These are phyloP conservation scores for Phallus indusiatus DNA, from an alignment of 768 basidiomycete species.

Conservation along the genomic window DNA sequence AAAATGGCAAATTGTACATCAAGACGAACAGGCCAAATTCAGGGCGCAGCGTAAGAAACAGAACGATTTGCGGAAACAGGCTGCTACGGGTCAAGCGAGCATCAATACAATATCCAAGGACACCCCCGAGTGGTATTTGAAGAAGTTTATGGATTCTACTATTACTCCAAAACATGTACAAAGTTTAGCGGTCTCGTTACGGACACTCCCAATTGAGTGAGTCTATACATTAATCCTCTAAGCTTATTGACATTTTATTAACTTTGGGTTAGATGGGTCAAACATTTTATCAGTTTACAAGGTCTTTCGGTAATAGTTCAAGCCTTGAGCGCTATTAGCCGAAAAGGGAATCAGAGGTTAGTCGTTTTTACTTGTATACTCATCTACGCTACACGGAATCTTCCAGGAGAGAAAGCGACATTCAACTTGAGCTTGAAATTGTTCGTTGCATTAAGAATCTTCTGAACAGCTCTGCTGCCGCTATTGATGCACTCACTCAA, in stretches of 20 bases:
- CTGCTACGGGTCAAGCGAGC: conserved; percentile 43
- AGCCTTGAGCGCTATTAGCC: conserved; percentile 64
- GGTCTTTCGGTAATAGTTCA: conserved; percentile 83
- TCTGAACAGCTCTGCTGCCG: conserved; percentile 53
- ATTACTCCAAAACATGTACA: conserved; percentile 75
- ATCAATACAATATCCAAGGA: conserved; percentile 44
- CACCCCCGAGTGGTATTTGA: conserved; percentile 88
- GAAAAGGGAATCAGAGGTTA: conserved; percentile 57
- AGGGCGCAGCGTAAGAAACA: conserved; percentile 59
- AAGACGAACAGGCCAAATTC: conserved; percentile 73
- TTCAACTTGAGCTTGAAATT: conserved; percentile 74
- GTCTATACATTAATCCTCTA: conserved; percentile 15
- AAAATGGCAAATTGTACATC: conserved; percentile 89
- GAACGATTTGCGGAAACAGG: conserved; percentile 50
- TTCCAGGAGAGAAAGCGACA: conserved; percentile 52
- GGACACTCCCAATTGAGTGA: conserved; percentile 75
- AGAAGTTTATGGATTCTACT: conserved; percentile 80
- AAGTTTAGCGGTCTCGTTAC: conserved; percentile 64
- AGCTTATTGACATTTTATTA: neutral
- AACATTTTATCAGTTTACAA: conserved; percentile 60
- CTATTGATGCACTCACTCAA: conserved; percentile 62
- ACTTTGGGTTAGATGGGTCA: conserved; percentile 61
- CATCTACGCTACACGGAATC: conserved; percentile 11
- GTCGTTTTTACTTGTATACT: conserved; percentile 10
- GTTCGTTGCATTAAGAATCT: conserved; percentile 81